Evolutionary conservation across 208 protist genomes (phyloP).

Genomic region (Phytomonas sp.): DNA sequence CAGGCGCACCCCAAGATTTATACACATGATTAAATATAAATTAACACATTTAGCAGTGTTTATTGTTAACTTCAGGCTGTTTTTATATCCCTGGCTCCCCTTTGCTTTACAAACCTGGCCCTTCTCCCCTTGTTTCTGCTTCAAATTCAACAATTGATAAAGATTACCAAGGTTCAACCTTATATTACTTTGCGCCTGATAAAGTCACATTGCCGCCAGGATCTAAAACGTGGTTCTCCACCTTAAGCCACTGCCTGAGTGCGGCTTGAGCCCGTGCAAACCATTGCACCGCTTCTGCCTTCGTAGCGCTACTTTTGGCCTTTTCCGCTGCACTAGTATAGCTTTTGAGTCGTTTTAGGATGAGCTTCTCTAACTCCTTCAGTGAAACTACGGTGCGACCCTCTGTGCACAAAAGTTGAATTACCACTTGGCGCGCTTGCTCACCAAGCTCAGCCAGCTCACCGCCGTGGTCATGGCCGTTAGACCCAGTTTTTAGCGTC

Average conservation of each 20-base stretch:
- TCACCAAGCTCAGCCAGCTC: slow-evolving; percentile 10
- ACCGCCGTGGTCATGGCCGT: neutral
- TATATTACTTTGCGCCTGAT: neutral
- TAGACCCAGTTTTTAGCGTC: neutral
- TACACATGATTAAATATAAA: neutral
- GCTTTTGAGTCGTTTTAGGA: slow-evolving; percentile 55
- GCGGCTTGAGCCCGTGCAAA: slow-evolving; percentile 39
- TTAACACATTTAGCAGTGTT: neutral
- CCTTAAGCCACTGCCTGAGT: slow-evolving; percentile 39
- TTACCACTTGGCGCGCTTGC: slow-evolving; percentile 16
- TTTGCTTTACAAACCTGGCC: neutral
- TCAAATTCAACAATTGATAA: neutral
- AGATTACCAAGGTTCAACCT: neutral
- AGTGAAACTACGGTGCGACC: slow-evolving; percentile 26
- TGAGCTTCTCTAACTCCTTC: slow-evolving; percentile 50
- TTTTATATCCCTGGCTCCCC: neutral
- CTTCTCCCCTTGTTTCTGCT: neutral
- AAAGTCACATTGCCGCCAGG: slow-evolving; percentile 50
- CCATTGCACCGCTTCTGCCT: slow-evolving; percentile 57
- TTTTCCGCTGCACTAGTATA: slow-evolving; percentile 51
- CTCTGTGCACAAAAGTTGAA: slow-evolving; percentile 10
- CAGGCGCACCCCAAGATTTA: neutral
- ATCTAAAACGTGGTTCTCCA: slow-evolving; percentile 44
- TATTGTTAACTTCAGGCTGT: neutral
- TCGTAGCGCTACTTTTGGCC: slow-evolving; percentile 29